Percentiles rank a stretch among this genome's conserved stretches.
Evolutionary conservation across 2,329 filamentous ascomycete genomes (phyloP).

Genomic region (Epichloe festucae): DNA sequence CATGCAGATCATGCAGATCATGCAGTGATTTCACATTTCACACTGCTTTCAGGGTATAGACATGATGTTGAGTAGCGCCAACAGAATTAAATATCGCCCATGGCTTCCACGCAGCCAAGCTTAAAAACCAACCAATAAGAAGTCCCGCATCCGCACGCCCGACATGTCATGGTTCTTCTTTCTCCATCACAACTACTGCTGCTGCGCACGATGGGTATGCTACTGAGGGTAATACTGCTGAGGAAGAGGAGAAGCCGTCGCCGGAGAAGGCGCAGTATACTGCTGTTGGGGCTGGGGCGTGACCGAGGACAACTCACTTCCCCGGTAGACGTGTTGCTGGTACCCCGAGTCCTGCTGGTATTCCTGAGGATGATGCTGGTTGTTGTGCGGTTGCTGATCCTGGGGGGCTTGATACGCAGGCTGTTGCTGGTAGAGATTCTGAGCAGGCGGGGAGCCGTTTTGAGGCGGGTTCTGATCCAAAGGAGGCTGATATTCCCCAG

Average conservation of each 20-base stretch:
- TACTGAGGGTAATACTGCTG: conserved; percentile 11
- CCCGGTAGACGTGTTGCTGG: conserved; percentile 11
- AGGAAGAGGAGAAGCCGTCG: conserved; percentile 9
- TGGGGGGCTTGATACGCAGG: conserved; percentile 14
- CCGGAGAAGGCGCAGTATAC: conserved; percentile 8
- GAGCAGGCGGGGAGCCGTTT: conserved; percentile 10
- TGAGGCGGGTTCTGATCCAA: conserved; percentile 13
- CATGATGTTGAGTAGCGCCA: neutral
- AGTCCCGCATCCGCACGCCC: neutral
- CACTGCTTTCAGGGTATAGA: neutral
- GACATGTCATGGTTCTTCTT: neutral
- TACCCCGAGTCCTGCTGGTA: conserved; percentile 1
- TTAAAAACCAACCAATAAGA: neutral
- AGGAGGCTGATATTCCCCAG: conserved; percentile 7
- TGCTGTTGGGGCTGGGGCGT: conserved; percentile 8
- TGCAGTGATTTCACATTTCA: no score
- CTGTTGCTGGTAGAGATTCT: conserved; percentile 18
- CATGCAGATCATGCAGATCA: no score
- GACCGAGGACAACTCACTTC: conserved; percentile 2
- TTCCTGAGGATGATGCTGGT: neutral
- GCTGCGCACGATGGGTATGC: neutral
- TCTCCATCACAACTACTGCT: neutral
- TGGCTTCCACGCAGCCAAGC: neutral
- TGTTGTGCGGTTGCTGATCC: conserved; percentile 7
- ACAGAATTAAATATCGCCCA: neutral